Base-by-base conservation (phyloP, 1,139 yeast genomes). In the Geotrichum klebahnii region DNA sequence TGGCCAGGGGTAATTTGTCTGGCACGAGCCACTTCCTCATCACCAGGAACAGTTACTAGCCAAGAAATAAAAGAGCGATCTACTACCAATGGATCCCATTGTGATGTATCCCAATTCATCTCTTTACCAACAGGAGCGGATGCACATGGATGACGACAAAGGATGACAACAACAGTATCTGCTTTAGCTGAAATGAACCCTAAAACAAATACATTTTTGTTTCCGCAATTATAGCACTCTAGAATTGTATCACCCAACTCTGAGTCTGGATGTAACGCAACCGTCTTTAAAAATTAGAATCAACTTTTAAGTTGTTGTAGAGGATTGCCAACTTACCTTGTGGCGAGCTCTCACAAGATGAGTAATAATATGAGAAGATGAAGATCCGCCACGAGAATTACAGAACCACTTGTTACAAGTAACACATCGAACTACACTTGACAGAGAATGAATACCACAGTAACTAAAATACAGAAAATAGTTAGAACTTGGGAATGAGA, bases 181-280 rank as follows among this genome's bases (percentile, higher is more conserved):
- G 82, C 79, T 60, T 86, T 87, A 3, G 97, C 96, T 31, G 90
- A 78, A 16, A 90, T 95, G 68, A 83, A 88, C 0, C 97, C 97
- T 42, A 90, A 72, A 28, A 84, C 74, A 61, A 90, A 90, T 3
- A 84, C 86, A 60, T 89, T 90, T 54, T 75, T 79, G 62, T 79
- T 80, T 22, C 96, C 96, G 72, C 97, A 90, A 62, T 83, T 84
- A 68, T 89, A 90, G 69, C 97, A 90, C 65, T 90, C 97, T 55
- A 90, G 71, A 1, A 81, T 76, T 3, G 92, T 83, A 52, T 84
- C 96, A 12, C 97, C 97, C 40, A 89, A 72, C 55, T 86, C 92
- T 0, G 92, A 82, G 34, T 85, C 85, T 36, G 81, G 82, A 64
- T 89, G 97, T 46, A 88, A 72, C 3, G 83, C 74, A 1, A 89